Evolutionary conservation across 805 yeast genomes (phyloP).

Genomic region (Sugiyamaella smithiae): DNA sequence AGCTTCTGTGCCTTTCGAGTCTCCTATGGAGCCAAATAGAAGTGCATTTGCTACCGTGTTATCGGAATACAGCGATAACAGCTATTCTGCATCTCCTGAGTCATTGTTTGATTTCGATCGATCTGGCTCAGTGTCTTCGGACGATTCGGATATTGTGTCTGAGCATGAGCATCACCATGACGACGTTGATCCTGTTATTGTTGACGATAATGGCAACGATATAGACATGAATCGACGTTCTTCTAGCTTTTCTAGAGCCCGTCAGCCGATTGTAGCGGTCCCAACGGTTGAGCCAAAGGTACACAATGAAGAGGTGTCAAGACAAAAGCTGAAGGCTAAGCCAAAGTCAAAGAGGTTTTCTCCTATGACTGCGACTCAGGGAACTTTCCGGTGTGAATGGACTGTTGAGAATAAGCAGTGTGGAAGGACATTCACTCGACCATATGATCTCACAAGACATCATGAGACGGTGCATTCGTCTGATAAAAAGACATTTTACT

Average conservation of each 20-base stretch:
- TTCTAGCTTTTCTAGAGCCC: neutral
- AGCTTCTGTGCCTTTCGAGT: neutral
- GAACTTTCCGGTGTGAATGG: conserved; percentile 22
- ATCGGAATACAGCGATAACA: neutral
- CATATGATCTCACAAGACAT: conserved; percentile 91
- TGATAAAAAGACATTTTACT: conserved; percentile 78
- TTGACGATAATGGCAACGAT: neutral
- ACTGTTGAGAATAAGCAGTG: conserved; percentile 64
- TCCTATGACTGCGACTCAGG: neutral
- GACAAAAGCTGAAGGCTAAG: neutral
- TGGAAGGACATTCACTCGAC: conserved; percentile 81
- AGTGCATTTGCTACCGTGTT: neutral
- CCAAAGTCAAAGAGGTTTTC: neutral
- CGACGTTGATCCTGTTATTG: neutral
- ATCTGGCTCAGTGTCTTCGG: neutral
- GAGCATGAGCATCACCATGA: neutral
- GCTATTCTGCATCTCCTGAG: neutral
- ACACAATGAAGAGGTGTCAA: neutral
- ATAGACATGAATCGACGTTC: neutral
- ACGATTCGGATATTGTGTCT: neutral
- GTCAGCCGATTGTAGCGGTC: neutral
- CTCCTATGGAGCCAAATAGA: neutral
- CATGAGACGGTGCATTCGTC: conserved; percentile 95
- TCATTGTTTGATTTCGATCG: neutral
- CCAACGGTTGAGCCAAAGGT: neutral